Conservation (phyloP, 495 filamentous ascomycete species). For the Penicillium atrosanguineum region DNA sequence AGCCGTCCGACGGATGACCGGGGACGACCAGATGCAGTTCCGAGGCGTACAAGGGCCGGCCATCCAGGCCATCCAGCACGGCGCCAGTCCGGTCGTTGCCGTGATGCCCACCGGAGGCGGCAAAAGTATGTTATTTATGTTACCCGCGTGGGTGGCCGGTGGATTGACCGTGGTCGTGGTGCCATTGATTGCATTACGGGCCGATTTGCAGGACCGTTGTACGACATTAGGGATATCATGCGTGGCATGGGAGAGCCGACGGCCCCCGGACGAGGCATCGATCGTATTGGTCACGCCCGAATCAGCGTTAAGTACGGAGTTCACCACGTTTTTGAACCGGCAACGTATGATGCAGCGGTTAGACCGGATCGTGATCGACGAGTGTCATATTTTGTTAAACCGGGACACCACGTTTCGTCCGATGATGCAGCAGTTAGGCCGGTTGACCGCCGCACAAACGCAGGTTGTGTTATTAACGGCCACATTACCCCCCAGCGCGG, state of each 20-base stretch:
- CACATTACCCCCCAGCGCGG: conserved; percentile 13
- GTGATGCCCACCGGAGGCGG: no score
- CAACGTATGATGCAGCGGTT: not conserved
- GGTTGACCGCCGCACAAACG: not conserved
- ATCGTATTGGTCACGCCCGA: conserved; percentile 24
- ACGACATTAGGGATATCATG: conserved; percentile 4
- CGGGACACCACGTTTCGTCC: not conserved
- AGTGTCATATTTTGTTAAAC: conserved; percentile 1
- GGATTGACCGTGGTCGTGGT: conserved; percentile 4
- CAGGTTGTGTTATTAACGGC: conserved; percentile 26
- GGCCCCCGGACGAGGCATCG: conserved; percentile 8
- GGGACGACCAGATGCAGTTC: no score
- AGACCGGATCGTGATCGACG: not conserved
- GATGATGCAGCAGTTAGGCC: not conserved
- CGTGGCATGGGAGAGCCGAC: not conserved
- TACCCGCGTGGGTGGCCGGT: conserved; percentile 16
- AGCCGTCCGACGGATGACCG: conserved; percentile 6
- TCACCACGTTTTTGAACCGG: not conserved
- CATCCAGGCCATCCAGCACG: no score
- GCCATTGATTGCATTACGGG: conserved; percentile 12
- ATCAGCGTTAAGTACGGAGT: conserved; percentile 1
- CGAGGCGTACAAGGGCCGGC: no score
- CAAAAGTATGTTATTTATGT: no score
- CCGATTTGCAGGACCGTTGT: conserved; percentile 11
- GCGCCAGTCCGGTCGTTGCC: no score